Conservation (phyloP, 2,329 filamentous ascomycete species). For the Calonectria henricotiae region DNA sequence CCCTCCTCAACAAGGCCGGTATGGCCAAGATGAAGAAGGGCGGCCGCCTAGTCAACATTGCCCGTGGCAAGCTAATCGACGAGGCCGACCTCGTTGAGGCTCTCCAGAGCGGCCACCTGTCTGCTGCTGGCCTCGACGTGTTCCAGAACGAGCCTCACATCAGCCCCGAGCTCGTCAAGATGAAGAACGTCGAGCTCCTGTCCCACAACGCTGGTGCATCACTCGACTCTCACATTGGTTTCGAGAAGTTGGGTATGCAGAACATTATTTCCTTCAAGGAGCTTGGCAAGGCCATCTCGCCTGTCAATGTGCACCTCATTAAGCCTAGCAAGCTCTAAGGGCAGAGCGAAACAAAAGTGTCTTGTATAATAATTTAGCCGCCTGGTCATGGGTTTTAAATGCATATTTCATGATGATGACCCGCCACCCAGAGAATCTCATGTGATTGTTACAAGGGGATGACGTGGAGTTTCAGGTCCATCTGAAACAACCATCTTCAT, state of each 20-base stretch:
- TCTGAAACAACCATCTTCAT: constrained; percentile 22
- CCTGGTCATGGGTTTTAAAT: constrained; percentile 5
- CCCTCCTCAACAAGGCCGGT: constrained; percentile 64
- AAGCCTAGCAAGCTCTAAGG: constrained; percentile 49
- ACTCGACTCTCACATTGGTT: constrained; percentile 49
- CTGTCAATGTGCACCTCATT: constrained; percentile 50
- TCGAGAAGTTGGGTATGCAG: constrained; percentile 50
- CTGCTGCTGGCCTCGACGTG: constrained; percentile 78
- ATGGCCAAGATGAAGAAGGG: constrained; percentile 81
- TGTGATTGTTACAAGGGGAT: constrained; percentile 2
- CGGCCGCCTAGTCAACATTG: constrained; percentile 80
- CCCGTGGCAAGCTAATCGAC: constrained; percentile 81
- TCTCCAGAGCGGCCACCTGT: constrained; percentile 74
- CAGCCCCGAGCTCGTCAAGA: constrained; percentile 49
- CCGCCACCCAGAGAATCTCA: not conserved
- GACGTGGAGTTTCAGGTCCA: constrained; percentile 27
- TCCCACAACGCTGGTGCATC: constrained; percentile 52
- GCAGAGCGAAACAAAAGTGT: constrained; percentile 12
- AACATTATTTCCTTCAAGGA: constrained; percentile 48
- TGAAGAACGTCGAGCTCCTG: constrained; percentile 51
- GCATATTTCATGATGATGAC: constrained; percentile 10
- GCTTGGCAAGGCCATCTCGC: constrained; percentile 49
- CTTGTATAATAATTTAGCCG: constrained; percentile 22
- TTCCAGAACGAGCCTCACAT: constrained; percentile 77
- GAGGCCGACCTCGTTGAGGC: constrained; percentile 80